Base-by-base conservation (phyloP, 495 filamentous ascomycete genomes). In the Xylaria venustula region DNA sequence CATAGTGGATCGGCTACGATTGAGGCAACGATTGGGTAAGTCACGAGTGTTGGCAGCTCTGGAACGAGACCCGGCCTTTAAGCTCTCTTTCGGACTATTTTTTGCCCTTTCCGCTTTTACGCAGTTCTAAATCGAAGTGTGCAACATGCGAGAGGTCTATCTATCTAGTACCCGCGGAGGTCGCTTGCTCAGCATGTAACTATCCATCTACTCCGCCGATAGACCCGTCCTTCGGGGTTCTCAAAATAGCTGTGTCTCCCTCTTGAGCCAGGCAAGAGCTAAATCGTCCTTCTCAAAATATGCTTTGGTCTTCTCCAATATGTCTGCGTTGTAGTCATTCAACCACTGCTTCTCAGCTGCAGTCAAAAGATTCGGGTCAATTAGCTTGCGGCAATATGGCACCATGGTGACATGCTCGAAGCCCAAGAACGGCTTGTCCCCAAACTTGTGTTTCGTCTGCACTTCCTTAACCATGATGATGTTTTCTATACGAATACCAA, bases 331-430 rank as follows among this genome's bases (percentile, higher is more conserved):
- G 73, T 95, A 96, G 50, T 85, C 80, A 68, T 97, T 94, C 55
- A 99, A 73, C 91, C 92, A 99, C 58, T 81, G 76, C 73, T 87
- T 88, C 80, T 99, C 95, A 30, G 71, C 79, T n/a, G 79, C 79
- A 20, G 87, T 91, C 64, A 99, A 68, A 48, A 95, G 79, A 7
- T 67, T 81, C 41, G 79, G 77, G 70, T 98, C 91, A 57, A 96
- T 93, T 62, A 99, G 77, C 56, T 93, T 97, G 62, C 87, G 82
- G 73, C 94, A 97, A 72, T 95, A 90, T 1, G 95, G 95, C 19
- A 91, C 90, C 91, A 98, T 93, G 1, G 95, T 99, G 61, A 97
- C 92, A 70, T 96, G 91, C 78, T 99, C 92, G 64, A 99, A 98
- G 14, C 93, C 92, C 19, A 97, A 75, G 75, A 90, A 98, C 20